Percentiles rank a stretch among this genome's conserved stretches.
Evolutionary conservation across 345 rosid species (phyloP).

Genomic region (Syzygium aromaticum): DNA sequence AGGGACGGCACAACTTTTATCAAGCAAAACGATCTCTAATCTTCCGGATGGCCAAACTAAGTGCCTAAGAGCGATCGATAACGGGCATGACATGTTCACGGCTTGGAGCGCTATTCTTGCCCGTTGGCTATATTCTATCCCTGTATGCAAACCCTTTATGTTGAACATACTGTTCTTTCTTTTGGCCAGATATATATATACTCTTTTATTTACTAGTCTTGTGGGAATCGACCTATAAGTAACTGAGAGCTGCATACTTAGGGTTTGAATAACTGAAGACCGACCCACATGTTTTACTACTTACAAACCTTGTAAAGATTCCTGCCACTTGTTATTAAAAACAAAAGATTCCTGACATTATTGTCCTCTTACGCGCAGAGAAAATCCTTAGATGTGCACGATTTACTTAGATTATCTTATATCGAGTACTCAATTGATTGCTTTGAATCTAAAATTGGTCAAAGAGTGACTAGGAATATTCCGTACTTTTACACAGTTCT

Average conservation of each 20-base stretch:
- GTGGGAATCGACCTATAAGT: neutral
- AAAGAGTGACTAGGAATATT: neutral
- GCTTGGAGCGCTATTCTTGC: neutral
- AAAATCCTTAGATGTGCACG: neutral
- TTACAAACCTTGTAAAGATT: neutral
- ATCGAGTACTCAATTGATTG: neutral
- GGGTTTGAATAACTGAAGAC: neutral
- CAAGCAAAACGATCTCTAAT: accelerated
- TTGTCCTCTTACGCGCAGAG: neutral
- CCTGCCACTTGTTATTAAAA: neutral
- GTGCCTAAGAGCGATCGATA: neutral
- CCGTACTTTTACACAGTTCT: neutral
- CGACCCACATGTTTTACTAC: neutral
- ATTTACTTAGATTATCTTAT: neutral
- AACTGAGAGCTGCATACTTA: neutral
- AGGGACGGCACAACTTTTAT: neutral
- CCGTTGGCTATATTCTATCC: no score
- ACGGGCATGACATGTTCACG: neutral
- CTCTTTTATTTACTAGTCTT: neutral
- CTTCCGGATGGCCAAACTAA: neutral
- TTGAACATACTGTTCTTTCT: neutral
- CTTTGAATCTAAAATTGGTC: neutral
- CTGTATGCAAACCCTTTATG: no score
- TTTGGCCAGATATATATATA: no score
- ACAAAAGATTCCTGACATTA: neutral